Percentiles rank a stretch among this genome's conserved stretches.
phyloP scores from a whole-genome alignment of 139 green algal genomes.

The Volvox reticuliferus region DNA sequence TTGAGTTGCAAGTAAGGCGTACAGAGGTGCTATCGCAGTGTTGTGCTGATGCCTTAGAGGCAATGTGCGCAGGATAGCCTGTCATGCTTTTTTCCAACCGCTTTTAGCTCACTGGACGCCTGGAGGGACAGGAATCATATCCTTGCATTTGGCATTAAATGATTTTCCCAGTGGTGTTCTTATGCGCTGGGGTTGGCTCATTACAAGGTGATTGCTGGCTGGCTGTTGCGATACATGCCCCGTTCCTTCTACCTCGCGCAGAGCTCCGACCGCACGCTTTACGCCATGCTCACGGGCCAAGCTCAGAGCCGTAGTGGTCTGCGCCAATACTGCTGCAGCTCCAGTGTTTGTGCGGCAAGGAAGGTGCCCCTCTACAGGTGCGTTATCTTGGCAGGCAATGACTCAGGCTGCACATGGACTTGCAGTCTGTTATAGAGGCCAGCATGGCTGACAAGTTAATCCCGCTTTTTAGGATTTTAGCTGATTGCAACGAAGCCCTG shows the following conservation, averaged over 20 bases:
- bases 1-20: background rate
- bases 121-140: too few relatives aligned
- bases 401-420: too few relatives aligned
- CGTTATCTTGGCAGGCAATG: too few relatives aligned
- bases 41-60: background rate
- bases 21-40: background rate
- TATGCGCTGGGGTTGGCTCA: too few relatives aligned
- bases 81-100: background rate
- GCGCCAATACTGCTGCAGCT: background rate
- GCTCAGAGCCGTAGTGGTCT: background rate
- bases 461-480: too few relatives aligned
- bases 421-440: too few relatives aligned
- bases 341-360: background rate
- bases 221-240: conserved; percentile 23
- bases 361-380: background rate
- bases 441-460: too few relatives aligned
- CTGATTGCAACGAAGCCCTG: too few relatives aligned
- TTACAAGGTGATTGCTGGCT: background rate
- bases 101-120: background rate
- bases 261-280: background rate
- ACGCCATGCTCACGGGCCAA: conserved; percentile 9
- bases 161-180: too few relatives aligned
- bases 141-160: too few relatives aligned
- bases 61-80: background rate
- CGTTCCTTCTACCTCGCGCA: background rate